Evolutionary conservation across 495 filamentous ascomycete genomes (phyloP), one percentile per base, ranked within the genome.

Genomic region (Podospora anserina): DNA sequence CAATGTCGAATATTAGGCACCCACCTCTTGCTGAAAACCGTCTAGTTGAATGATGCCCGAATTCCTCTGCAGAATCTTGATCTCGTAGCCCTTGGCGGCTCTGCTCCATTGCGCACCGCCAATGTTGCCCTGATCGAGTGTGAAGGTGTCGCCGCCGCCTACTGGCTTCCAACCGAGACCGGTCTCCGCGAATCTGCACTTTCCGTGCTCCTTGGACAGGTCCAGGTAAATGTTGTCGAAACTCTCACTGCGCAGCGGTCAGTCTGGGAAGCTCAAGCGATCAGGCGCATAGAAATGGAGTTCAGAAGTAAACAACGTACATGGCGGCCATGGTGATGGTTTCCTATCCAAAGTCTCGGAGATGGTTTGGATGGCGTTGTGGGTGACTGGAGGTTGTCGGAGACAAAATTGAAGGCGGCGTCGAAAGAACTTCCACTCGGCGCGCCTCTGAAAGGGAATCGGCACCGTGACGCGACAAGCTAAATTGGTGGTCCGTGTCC

Each of bases 161-260:
- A 89, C 86, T 18, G 94, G 92, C 77, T 93, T 95, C 96, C 96
- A 99, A 60, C 94, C 96, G 70, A 97, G 83, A 60, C 96, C 96
- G 64, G 87, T 92, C 69, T 97, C 94, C 56, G 92, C 93, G 71
- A 99, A 91, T 74, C 94, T 89, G 82, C 92, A 97, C 84, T 92
- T 94, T 69, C 96, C 96, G 16, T 88, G 84, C 74, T 92, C 89
- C 76, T 91, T 92, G 61, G 93, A 97, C 30, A 99, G 84, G 78
- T 99, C 94, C 68, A 99, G 87, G 79, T 95, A 91, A 81, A 97
- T 97, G 76, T 91, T 92, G 74, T 98, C 93, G 76, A 99, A 99
- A 76, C 88, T 92, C 87, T 99, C 95, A 66, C 85, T 87, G 59
- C 2, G 20, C 27, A 11, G 2, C 26, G 3, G 64, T 69, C 19